These are phyloP conservation scores for Candida oleophila DNA, from an alignment of 805 yeast genomes.

Conservation along the genomic window DNA sequence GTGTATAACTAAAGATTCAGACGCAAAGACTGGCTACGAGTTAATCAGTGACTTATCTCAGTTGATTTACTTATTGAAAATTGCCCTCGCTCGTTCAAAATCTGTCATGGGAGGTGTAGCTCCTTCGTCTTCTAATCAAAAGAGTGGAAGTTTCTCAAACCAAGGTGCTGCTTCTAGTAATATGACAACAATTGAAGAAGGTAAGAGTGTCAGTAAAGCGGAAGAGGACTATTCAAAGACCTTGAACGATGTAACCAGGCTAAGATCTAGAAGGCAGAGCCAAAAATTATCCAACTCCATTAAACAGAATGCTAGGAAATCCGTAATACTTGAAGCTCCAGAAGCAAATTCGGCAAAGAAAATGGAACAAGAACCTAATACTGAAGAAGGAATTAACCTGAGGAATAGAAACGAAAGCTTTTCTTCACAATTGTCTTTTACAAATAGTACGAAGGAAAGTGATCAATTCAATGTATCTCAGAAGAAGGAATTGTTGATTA, in stretches of 20 bases:
- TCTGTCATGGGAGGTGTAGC: conserved; percentile 46
- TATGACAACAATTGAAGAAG: conserved; percentile 7
- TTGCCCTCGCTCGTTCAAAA: conserved; percentile 76
- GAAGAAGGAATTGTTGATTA: conserved; percentile 24
- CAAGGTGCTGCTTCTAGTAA: conserved; percentile 7
- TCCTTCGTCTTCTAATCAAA: not conserved
- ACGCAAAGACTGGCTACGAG: conserved; percentile 54
- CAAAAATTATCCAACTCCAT: conserved; percentile 53
- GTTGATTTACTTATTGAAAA: conserved; percentile 71
- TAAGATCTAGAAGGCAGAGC: conserved; percentile 71
- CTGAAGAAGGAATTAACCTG: conserved; percentile 12
- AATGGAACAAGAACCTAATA: not conserved
- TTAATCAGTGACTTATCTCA: conserved; percentile 71
- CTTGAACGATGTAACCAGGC: conserved; percentile 70
- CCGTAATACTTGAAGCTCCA: conserved; percentile 65
- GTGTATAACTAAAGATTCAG: conserved; percentile 47
- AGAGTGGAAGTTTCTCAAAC: not conserved
- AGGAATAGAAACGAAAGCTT: conserved; percentile 16
- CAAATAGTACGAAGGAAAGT: conserved; percentile 21
- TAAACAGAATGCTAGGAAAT: conserved; percentile 62
- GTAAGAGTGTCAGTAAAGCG: conserved; percentile 11
- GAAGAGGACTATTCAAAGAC: conserved; percentile 65
- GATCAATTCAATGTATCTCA: conserved; percentile 24
- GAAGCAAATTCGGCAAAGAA: conserved; percentile 40
- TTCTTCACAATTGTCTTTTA: conserved; percentile 29